Evolutionary conservation across 192 early-diverging fungal species (phyloP).

Genomic region (Coemansia sp.): DNA sequence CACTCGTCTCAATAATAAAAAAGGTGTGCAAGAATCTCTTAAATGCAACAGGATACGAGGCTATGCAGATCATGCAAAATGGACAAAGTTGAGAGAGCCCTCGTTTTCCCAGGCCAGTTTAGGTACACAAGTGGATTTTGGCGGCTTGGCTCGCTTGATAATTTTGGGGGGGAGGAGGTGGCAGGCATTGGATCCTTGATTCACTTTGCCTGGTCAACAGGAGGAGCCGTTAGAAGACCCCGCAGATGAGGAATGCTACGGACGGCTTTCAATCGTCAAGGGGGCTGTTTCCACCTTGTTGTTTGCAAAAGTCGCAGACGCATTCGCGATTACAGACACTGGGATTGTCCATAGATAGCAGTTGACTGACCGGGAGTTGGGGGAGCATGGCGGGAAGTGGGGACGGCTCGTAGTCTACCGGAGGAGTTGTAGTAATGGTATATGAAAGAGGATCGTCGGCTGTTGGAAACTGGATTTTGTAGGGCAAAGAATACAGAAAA

Average conservation of each 20-base stretch:
- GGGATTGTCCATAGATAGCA: not conserved
- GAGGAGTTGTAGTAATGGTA: not conserved
- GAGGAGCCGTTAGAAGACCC: not conserved
- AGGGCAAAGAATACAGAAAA: not conserved
- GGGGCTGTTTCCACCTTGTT: conserved; percentile 1
- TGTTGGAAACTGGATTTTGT: not conserved
- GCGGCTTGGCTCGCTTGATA: not conserved
- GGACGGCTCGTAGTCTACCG: not conserved
- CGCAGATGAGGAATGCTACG: not conserved
- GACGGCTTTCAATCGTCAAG: not conserved
- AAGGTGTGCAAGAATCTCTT: not conserved
- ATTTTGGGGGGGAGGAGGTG: not conserved
- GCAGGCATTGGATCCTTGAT: not conserved
- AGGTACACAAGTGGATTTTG: not conserved
- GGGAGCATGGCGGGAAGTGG: not conserved
- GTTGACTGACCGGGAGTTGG: not conserved
- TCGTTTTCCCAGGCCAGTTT: not conserved
- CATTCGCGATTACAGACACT: conserved; percentile 11
- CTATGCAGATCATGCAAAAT: not conserved
- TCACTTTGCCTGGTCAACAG: not conserved
- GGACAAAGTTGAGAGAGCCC: not conserved
- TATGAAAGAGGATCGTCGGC: not conserved
- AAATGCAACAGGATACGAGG: not conserved
- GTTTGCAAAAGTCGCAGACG: conserved; percentile 15
- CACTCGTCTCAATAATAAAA: not conserved